Evolutionary conservation across 1,139 yeast species (phyloP), one percentile per base, ranked within the genome.

Genomic region (Kurtzmaniella quercitrusa): DNA sequence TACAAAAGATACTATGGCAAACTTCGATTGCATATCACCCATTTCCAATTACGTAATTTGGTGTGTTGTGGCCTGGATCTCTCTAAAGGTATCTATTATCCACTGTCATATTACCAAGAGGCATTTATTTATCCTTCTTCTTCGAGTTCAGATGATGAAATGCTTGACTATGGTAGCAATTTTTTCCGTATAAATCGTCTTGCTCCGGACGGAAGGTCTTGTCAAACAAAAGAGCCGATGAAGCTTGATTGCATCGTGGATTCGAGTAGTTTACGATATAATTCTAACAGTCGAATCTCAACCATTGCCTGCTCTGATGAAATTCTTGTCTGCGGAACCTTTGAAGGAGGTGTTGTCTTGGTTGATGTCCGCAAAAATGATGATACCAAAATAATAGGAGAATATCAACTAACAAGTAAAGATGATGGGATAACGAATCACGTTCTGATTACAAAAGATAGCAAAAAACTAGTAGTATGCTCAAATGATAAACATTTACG

Each of bases 361-460:
- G 58, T 69, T 41, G 63, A 65, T 34, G 57, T 69, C 10, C 16
- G 14, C 3, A 6, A 9, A 4, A 31, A 31, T 14, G 18, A 31
- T 15, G 18, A 57, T 10, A 38, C 49, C n/a, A 53, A 47, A 6
- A 48, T 57, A 8, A 46, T 62, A 9, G 69, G 69, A 1, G 77
- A 71, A 49, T 69, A 63, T 43, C 58, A 61, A 19, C 52, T 81
- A 19, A 75, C 83, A 0, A 56, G 59, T 21, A 70, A 68, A 46
- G 47, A 60, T 14, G 78, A 77, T 52, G 82, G 82, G 1, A 78
- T 79, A 23, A 77, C 81, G n/a, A 81, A 80, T 54, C 79, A 77
- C 47, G 66, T 77, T 9, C 58, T 66, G 36, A 63, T 76, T 14
- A 55, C 65, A 19, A 59, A 58, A 17, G 55, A 60, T 39, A 45